Conservation (phyloP, 805 yeast species). For the Candida caryicola region DNA sequence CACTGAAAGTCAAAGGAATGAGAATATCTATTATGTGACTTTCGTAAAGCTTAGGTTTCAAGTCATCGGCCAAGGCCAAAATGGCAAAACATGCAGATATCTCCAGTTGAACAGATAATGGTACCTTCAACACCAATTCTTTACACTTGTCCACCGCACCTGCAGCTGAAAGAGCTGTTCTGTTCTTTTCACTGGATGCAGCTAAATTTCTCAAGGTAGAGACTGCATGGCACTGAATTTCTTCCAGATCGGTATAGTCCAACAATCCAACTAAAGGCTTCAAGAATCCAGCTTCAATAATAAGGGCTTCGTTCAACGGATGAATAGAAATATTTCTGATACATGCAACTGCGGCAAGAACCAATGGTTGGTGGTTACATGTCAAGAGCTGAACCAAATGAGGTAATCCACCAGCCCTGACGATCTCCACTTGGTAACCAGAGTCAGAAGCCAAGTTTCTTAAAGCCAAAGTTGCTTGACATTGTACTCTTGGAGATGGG, state of each 20-base stretch:
- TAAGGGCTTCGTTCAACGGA: conserved; percentile 91
- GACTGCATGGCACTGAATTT: conserved; percentile 97
- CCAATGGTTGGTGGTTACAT: conserved; percentile 85
- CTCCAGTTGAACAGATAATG: conserved; percentile 93
- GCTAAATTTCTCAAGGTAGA: conserved; percentile 94
- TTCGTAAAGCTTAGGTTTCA: conserved; percentile 79
- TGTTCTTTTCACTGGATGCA: conserved; percentile 89
- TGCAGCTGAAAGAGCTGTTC: conserved; percentile 87
- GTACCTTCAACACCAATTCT: conserved; percentile 77
- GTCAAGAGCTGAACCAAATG: conserved; percentile 87
- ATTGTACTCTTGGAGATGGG: conserved; percentile 90
- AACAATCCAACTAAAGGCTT: conserved; percentile 84
- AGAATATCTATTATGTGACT: conserved; percentile 83
- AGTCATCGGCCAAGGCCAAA: conserved; percentile 91
- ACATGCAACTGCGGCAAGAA: conserved; percentile 96
- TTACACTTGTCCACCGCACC: conserved; percentile 94
- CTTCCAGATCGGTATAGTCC: conserved; percentile 85
- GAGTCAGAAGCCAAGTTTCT: conserved; percentile 96
- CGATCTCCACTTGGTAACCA: conserved; percentile 92
- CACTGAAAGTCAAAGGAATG: conserved; percentile 84
- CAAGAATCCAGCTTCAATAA: conserved; percentile 94
- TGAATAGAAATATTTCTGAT: conserved; percentile 95
- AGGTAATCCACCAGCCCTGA: conserved; percentile 92
- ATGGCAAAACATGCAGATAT: conserved; percentile 97
- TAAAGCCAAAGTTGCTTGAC: conserved; percentile 96